Percentiles rank a stretch among this genome's conserved stretches.
phyloP scores from a whole-genome alignment of 78 protist species.

The Dictyostelium firmibasis region DNA sequence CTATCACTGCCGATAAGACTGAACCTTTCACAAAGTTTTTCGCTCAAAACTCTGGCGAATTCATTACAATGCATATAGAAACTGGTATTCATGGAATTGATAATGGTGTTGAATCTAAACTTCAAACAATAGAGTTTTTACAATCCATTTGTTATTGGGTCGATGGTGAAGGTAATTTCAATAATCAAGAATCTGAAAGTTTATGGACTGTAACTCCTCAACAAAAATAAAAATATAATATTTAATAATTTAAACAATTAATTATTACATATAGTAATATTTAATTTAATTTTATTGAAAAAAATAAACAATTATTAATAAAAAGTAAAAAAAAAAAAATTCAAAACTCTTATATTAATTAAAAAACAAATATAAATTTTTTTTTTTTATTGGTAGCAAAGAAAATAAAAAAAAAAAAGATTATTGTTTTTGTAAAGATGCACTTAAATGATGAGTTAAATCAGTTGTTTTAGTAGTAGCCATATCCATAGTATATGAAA shows the following conservation, averaged over 20 bases:
- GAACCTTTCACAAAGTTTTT: constrained; percentile 44
- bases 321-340: too few species aligned
- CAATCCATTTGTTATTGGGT: constrained; percentile 42
- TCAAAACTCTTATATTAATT: too few species aligned
- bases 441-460: constrained; percentile 10
- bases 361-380: too few species aligned
- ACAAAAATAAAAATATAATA: not conserved
- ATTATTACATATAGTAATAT: not conserved
- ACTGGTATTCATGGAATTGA: constrained; percentile 35
- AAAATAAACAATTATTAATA: too few species aligned
- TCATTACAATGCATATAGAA: constrained; percentile 68
- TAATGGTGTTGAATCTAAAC: not conserved
- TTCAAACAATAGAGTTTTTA: constrained; percentile 15
- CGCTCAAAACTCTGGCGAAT: constrained; percentile 37
- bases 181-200: not conserved
- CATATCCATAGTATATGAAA: constrained; percentile 17
- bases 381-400: too few species aligned
- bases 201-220: constrained; percentile 36
- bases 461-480: constrained; percentile 35
- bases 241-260: too few species aligned
- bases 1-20: constrained; percentile 31
- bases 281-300: too few species aligned
- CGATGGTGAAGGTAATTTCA: constrained; percentile 32
- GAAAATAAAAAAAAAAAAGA: too few species aligned
- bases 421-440: not conserved